phyloP scores from a whole-genome alignment of 768 basidiomycete genomes.

The Mycena latifolia region DNA sequence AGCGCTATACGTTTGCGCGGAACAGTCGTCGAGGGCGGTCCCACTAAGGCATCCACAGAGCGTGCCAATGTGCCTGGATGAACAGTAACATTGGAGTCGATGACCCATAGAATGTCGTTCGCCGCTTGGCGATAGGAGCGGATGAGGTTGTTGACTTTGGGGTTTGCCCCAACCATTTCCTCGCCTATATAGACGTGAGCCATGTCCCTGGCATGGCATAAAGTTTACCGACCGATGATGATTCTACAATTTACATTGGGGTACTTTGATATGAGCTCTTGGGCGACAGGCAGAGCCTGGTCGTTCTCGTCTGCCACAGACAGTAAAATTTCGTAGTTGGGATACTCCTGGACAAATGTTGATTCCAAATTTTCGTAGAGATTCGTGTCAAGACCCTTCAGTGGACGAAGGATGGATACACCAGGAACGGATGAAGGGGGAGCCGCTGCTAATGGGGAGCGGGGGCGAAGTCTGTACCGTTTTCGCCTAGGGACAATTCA shows the following conservation, averaged over 20 bases:
- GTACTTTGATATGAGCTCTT: conserved; percentile 82
- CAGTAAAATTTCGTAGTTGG: conserved; percentile 91
- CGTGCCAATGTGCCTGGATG: conserved; percentile 84
- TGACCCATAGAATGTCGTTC: conserved; percentile 94
- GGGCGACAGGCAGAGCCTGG: conserved; percentile 88
- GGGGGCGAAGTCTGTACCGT: conserved; percentile 78
- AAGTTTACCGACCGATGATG: conserved; percentile 72
- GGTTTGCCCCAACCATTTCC: conserved; percentile 90
- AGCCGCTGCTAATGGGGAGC: conserved; percentile 69
- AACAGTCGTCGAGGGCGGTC: conserved; percentile 49
- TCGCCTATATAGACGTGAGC: conserved; percentile 65
- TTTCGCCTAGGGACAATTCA: conserved; percentile 64
- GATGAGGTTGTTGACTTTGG: conserved; percentile 97
- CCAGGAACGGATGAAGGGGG: conserved; percentile 72
- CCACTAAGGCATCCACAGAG: conserved; percentile 81
- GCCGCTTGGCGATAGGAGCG: conserved; percentile 84
- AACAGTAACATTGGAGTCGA: conserved; percentile 94
- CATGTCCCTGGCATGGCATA: conserved; percentile 8
- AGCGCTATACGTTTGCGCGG: conserved; percentile 73
- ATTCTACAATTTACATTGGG: conserved; percentile 79
- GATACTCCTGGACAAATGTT: conserved; percentile 92
- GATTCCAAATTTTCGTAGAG: conserved; percentile 97
- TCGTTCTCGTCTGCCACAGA: conserved; percentile 92
- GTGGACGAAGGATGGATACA: conserved; percentile 93
- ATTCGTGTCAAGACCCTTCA: conserved; percentile 96